Evolutionary conservation across 257 asterid genomes (phyloP), one percentile per base, ranked within the genome.

Genomic region (Lycium barbarum): DNA sequence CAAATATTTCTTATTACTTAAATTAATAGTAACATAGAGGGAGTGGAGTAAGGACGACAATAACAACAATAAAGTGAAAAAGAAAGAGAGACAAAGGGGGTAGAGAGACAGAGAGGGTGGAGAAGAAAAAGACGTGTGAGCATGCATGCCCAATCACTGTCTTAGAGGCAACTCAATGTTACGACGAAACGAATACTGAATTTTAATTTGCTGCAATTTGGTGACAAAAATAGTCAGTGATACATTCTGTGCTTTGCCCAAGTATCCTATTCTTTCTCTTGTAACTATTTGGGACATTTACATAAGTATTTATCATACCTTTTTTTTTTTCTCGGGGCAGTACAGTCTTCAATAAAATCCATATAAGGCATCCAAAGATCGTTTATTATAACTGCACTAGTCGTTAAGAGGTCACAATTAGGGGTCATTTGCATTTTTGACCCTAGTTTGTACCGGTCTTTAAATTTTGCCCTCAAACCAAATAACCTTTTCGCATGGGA

Each of bases 51-150:
- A 17, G 73, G 47, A 45, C 65, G 26, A 18, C 18, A n/a, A 20
- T 0, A 72, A 10, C 40, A 20, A 33, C 72, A 73, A 47, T 5
- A 18, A 13, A 13, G 57, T 66, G 14, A 9, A 20, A 33, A 49
- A 26, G 3, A 53, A 3, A 51, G 9, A 36, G 65, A 17, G 57
- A 70, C 35, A 18, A 2, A 1, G 36, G 26, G 55, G 57, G 33
- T 26, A 4, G 9, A 36, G 65, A 17, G 57, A 70, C 35, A 18
- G 7, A 1, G 36, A 53, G 22, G 55, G 57, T 49, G 72, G 36
- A 38, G 82, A 71, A 61, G 96, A 91, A 93, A 91, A 85, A 45
- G 94, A 92, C 90, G 85, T 83, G 87, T 84, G 91, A 87, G 92
- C 84, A 80, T 81, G 91, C 90, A 90, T 87, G 95, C 84, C 83